Evolutionary conservation across 768 basidiomycete genomes (phyloP).

Genomic region (Lactarius akahatsu): DNA sequence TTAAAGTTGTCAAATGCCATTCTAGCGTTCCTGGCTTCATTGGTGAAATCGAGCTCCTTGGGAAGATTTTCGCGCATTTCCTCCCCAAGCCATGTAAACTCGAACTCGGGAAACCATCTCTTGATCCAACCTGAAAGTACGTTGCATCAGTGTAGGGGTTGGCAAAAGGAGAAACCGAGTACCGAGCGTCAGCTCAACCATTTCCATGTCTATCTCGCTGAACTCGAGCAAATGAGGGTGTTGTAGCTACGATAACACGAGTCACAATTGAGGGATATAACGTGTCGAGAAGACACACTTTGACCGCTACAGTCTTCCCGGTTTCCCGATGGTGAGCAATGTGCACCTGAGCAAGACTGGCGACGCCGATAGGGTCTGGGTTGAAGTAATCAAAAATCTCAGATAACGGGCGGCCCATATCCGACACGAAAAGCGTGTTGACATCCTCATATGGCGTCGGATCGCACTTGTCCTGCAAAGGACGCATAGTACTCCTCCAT

Average conservation of each 20-base stretch:
- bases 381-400: conserved; percentile 87
- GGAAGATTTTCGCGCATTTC: conserved; percentile 94
- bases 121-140: conserved; percentile 70
- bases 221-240: conserved; percentile 94
- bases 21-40: conserved; percentile 86
- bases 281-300: conserved; percentile 44
- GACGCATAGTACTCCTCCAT: conserved; percentile 59
- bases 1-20: conserved; percentile 69
- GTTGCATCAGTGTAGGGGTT: conserved; percentile 14
- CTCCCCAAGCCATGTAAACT: conserved; percentile 86
- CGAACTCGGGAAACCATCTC: conserved; percentile 92
- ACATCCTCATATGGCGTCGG: conserved; percentile 81
- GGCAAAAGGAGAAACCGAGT: conserved; percentile 25
- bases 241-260: conserved; percentile 54
- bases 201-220: conserved; percentile 85
- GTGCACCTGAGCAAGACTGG: conserved; percentile 96
- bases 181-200: conserved; percentile 75
- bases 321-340: conserved; percentile 69
- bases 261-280: conserved; percentile 15
- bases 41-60: conserved; percentile 91
- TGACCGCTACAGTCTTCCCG: conserved; percentile 81
- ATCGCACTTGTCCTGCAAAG: conserved; percentile 89
- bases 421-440: conserved; percentile 70
- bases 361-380: conserved; percentile 87
- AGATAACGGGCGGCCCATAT: conserved; percentile 70